Base-by-base conservation (phyloP, 1,284 basidiomycete genomes). In the Exobasidium rhododendri region DNA sequence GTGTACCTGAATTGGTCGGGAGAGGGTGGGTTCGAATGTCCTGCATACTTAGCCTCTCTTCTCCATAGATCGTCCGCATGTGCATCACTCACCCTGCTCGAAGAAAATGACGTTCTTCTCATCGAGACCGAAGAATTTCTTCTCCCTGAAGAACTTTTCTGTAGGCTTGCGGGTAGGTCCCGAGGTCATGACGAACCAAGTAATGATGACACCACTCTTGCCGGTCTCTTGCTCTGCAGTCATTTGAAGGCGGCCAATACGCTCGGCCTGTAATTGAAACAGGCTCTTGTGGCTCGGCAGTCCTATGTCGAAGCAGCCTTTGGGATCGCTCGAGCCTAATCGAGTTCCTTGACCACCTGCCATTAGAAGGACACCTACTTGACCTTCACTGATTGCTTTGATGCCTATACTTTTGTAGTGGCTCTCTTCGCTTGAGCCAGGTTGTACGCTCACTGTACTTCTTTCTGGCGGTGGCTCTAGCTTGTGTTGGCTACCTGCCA, bases 111-210 rank as follows among this genome's bases (percentile, higher is more conserved):
- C 89, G 76, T 96, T 89, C 66, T 86, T 83, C 66, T 86, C 77
- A 61, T 88, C 80, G 61, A 99, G 85, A 3, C 94, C 94, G 80
- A 98, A 99, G 83, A 85, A 91, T 5, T 82, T 81, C 82, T 93
- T 85, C 70, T 86, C 83, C 64, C 82, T 83, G 82, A 98, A 97
- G 84, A 90, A 98, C 46, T 83, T 83, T 80, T 92, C 89, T 28
- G 96, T 98, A 58, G 89, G 89, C 61, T 83, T 83, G 65, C 93
- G 86, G 29, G 96, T 99, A 28, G 96, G 94, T 17, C 94, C 94
- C 75, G 91, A 93, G 62, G 94, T 98, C 96, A 99, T 99, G 77
- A 99, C 87, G 83, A 97, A 98, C 96, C 96, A 98, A 87, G 74
- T 89, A 65, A 97, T 86, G 57, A 89, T 87, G 31, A 73, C 70